Evolutionary conservation across 306 rosid genomes (phyloP).

Genomic region (Carpinus fangiana): DNA sequence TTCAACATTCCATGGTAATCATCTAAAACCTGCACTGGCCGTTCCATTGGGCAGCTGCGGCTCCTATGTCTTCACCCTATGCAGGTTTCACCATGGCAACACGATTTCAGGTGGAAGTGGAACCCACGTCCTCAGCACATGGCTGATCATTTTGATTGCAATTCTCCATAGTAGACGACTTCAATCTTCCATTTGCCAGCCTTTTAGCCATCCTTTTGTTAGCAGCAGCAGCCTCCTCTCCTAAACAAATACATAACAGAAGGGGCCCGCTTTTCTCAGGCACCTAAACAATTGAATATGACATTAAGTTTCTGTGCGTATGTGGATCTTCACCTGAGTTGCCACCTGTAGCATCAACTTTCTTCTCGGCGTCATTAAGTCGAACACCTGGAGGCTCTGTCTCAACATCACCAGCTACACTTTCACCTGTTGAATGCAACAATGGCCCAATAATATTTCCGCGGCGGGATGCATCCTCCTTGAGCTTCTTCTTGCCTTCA

Average conservation of each 20-base stretch:
- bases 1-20: no score
- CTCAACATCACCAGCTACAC: constrained; percentile 5
- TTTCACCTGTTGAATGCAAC: constrained; percentile 20
- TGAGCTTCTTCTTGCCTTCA: constrained; percentile 53
- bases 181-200: constrained; percentile 35
- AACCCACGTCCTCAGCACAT: neutral
- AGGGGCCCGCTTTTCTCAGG: neutral
- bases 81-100: neutral
- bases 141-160: constrained; percentile 6
- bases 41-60: neutral
- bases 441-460: constrained; percentile 63
- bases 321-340: neutral
- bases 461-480: constrained; percentile 53
- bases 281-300: neutral
- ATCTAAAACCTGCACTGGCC: neutral
- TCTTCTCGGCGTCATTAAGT: constrained; percentile 40
- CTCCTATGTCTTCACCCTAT: neutral
- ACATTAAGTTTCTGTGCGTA: neutral
- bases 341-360: constrained; percentile 10
- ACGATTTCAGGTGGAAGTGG: neutral
- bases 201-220: constrained; percentile 51
- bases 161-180: constrained; percentile 18
- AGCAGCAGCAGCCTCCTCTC: constrained; percentile 11
- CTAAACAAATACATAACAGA: constrained; percentile 33
- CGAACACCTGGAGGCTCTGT: constrained; percentile 36